A percentile compares a stretch with the other conserved stretches of the same genome.
phyloP scores from a whole-genome alignment of 352 stramenopile species.

The Blastocystis sp. region DNA sequence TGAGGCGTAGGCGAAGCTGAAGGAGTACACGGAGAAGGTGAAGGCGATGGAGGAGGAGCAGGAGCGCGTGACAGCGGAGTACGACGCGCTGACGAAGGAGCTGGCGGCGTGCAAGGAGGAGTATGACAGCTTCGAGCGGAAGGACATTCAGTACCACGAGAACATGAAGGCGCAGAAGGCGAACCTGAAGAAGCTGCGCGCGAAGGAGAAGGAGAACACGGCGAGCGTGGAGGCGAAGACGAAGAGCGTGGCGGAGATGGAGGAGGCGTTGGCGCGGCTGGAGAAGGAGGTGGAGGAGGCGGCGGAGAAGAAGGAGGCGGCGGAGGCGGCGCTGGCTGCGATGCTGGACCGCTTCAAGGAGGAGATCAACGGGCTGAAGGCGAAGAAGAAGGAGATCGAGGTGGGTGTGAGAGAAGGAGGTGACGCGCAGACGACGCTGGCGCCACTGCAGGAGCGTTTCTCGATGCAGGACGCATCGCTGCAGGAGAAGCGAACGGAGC shows the following conservation, averaged over 20 bases:
- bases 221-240: constrained; percentile 84
- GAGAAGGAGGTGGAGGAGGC: constrained; percentile 74
- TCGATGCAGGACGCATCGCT: constrained; percentile 71
- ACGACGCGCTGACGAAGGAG: constrained; percentile 80
- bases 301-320: constrained; percentile 63
- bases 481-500: constrained; percentile 72
- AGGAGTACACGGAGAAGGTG: constrained; percentile 74
- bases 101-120: constrained; percentile 85
- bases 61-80: constrained; percentile 78
- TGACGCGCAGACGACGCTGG: constrained; percentile 75
- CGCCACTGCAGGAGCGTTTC: constrained; percentile 70
- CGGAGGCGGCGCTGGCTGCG: constrained; percentile 75
- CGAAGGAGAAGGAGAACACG: constrained; percentile 82
- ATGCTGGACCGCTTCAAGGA: constrained; percentile 75
- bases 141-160: constrained; percentile 93
- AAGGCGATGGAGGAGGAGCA: constrained; percentile 79
- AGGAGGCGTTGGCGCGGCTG: constrained; percentile 78
- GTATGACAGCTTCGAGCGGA: constrained; percentile 89
- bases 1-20: constrained; percentile 78
- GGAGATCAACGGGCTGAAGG: constrained; percentile 75
- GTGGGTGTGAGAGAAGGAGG: constrained; percentile 74
- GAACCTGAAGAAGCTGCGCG: constrained; percentile 85
- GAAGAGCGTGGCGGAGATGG: constrained; percentile 80
- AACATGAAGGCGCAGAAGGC: constrained; percentile 92
- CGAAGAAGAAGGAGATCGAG: constrained; percentile 76